These are phyloP conservation scores for Suillus spraguei DNA, from an alignment of 768 basidiomycete species.

Conservation along the genomic window DNA sequence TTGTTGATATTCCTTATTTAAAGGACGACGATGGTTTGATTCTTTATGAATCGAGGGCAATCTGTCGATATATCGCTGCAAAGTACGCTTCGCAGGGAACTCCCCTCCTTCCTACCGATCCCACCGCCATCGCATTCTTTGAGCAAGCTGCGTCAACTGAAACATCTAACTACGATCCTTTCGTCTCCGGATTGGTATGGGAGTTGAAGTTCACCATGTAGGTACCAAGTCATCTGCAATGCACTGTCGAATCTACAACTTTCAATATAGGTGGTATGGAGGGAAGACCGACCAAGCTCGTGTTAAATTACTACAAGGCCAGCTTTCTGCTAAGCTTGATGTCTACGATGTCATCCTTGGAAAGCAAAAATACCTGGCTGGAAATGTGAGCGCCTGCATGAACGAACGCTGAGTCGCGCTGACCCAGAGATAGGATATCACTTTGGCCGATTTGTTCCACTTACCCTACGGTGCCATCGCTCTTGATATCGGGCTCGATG, in stretches of 20 bases:
- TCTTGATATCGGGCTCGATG: conserved; percentile 16
- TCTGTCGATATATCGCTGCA: conserved; percentile 41
- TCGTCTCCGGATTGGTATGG: conserved; percentile 39
- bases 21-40: conserved; percentile 43
- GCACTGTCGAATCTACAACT: not conserved
- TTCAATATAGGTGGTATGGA: conserved; percentile 21
- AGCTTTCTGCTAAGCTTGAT: conserved; percentile 35
- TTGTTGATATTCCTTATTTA: not conserved
- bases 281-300: conserved; percentile 33
- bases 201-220: conserved; percentile 54
- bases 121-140: conserved; percentile 42
- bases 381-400: conserved; percentile 26
- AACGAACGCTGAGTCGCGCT: not conserved
- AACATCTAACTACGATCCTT: conserved; percentile 50
- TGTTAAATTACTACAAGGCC: conserved; percentile 26
- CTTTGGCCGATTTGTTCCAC: conserved; percentile 25
- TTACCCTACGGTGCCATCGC: conserved; percentile 21
- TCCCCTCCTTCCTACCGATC: conserved; percentile 38
- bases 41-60: conserved; percentile 46
- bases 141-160: conserved; percentile 58
- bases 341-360: conserved; percentile 37
- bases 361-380: conserved; percentile 38
- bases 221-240: conserved; percentile 14
- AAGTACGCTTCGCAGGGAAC: conserved; percentile 41
- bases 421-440: conserved; percentile 15